Conservation (phyloP, 306 rosid genomes). For the Oemleria cerasiformis region DNA sequence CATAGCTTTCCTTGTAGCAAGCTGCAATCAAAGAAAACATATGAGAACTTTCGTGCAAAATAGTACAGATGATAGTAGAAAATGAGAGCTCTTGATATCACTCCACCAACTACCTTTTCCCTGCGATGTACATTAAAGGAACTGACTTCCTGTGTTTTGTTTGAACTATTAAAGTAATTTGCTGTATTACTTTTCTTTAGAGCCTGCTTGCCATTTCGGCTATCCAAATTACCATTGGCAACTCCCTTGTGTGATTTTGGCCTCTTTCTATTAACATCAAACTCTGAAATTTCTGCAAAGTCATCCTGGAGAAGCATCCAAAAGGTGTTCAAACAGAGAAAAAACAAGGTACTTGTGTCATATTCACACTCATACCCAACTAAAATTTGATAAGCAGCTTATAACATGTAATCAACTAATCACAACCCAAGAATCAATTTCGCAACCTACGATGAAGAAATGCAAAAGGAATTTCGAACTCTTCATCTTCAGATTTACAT, state of each 20-base stretch:
- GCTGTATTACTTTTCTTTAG: constrained; percentile 9
- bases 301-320: constrained; percentile 53
- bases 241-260: constrained; percentile 30
- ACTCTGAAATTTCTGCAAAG: constrained; percentile 51
- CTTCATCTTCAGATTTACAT: background rate
- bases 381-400: background rate
- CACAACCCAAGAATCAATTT: background rate
- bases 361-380: background rate
- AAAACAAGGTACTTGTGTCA: background rate
- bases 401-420: background rate
- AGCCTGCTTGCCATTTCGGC: constrained; percentile 13
- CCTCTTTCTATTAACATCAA: constrained; percentile 46
- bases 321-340: background rate
- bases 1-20: constrained; percentile 38
- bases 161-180: background rate
- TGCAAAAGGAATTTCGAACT: background rate
- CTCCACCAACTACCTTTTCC: constrained; percentile 51
- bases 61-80: constrained; percentile 25
- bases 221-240: constrained; percentile 14
- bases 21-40: constrained; percentile 41
- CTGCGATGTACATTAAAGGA: constrained; percentile 30
- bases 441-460: background rate
- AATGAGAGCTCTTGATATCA: constrained; percentile 15
- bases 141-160: constrained; percentile 32
- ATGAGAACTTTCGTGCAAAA: constrained; percentile 3